phyloP scores from a whole-genome alignment of 2,329 filamentous ascomycete species.

The Hymenoscyphus scutula region DNA sequence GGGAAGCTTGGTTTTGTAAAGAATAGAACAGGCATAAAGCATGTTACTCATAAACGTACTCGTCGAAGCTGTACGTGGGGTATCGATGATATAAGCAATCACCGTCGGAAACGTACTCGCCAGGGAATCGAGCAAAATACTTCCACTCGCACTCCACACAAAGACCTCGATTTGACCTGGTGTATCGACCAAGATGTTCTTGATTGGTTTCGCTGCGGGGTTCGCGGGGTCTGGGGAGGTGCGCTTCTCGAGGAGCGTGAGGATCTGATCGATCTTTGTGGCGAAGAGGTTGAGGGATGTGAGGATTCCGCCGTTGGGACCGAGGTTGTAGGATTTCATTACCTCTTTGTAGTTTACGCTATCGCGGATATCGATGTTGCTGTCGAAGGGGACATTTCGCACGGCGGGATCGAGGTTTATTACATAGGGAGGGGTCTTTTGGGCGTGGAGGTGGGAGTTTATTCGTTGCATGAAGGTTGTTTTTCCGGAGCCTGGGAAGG shows the following conservation, averaged over 20 bases:
- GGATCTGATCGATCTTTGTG: slow-evolving; percentile 96
- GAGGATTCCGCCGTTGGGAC: slow-evolving; percentile 93
- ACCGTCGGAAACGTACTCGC: slow-evolving; percentile 95
- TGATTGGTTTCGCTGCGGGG: slow-evolving; percentile 61
- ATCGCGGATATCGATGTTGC: slow-evolving; percentile 98
- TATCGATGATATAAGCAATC: slow-evolving; percentile 96
- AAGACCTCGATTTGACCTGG: slow-evolving; percentile 98
- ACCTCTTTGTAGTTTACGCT: slow-evolving; percentile 99
- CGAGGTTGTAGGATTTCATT: slow-evolving; percentile 98
- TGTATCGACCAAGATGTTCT: slow-evolving; percentile 89
- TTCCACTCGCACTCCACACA: slow-evolving; percentile 94
- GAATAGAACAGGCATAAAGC: slow-evolving; percentile 96
- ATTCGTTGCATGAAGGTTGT: slow-evolving; percentile 99
- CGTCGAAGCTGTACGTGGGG: slow-evolving; percentile 86
- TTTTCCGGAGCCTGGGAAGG: slow-evolving; percentile 75
- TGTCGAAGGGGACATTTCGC: slow-evolving; percentile 86
- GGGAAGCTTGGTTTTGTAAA: slow-evolving; percentile 97
- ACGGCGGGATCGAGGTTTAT: slow-evolving; percentile 97
- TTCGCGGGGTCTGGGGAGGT: slow-evolving; percentile 61
- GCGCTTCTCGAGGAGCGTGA: slow-evolving; percentile 85
- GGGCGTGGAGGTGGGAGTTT: slow-evolving; percentile 83
- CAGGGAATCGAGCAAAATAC: slow-evolving; percentile 87
- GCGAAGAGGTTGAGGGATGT: slow-evolving; percentile 95
- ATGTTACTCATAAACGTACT: slow-evolving; percentile 99
- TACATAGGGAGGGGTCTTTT: slow-evolving; percentile 83